phyloP scores from a whole-genome alignment of 2,329 filamentous ascomycete species.

The Arthroderma sp. region DNA sequence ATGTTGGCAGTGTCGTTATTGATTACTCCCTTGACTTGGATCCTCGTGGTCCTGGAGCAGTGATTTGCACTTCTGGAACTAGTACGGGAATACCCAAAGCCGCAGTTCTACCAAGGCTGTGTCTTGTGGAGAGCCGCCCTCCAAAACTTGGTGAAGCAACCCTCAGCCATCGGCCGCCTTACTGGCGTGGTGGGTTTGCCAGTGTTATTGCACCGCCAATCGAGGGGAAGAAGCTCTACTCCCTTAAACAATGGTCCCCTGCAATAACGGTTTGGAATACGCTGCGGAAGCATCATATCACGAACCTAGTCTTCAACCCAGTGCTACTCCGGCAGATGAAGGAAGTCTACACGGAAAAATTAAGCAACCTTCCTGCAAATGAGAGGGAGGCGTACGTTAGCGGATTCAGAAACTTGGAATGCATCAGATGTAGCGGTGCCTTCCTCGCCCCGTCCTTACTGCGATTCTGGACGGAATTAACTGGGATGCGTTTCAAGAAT shows the following conservation, averaged over 20 bases:
- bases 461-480: constrained; percentile 6
- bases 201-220: not conserved
- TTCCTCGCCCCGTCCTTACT: not conserved
- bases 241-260: not conserved
- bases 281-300: not conserved
- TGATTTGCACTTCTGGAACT: constrained; percentile 38
- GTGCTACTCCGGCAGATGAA: not conserved
- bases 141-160: not conserved
- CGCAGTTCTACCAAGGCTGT: constrained; percentile 21
- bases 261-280: not conserved
- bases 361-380: not conserved
- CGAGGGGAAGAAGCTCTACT: constrained; percentile 4
- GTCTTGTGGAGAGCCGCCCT: not conserved
- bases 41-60: constrained; percentile 16
- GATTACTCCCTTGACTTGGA: not conserved
- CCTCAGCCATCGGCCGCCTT: constrained; percentile 1
- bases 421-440: not conserved
- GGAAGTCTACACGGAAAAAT: not conserved
- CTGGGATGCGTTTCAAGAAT: not conserved
- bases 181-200: constrained; percentile 8
- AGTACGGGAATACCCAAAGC: constrained; percentile 37
- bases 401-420: not conserved
- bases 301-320: not conserved
- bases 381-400: not conserved
- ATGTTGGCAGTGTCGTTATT: not conserved